These are phyloP conservation scores for Sugiyamaella chiloensis DNA, from an alignment of 805 yeast species.

Conservation along the genomic window DNA sequence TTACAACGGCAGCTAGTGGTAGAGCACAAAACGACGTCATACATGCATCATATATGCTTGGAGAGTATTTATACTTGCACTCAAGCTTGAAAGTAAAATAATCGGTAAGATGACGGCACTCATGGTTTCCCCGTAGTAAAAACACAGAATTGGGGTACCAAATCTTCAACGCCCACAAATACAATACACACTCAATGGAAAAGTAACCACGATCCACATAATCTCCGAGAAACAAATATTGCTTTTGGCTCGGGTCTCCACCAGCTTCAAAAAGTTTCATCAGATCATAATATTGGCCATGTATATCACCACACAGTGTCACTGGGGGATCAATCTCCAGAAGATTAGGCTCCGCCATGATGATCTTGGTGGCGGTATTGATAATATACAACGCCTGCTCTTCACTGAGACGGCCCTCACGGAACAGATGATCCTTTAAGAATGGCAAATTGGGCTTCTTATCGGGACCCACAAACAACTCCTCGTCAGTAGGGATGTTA, in stretches of 20 bases:
- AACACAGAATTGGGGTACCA: slow-evolving; percentile 70
- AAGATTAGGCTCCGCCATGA: slow-evolving; percentile 73
- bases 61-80: slow-evolving; percentile 78
- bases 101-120: slow-evolving; percentile 87
- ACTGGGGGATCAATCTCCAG: slow-evolving; percentile 86
- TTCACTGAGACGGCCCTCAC: slow-evolving; percentile 76
- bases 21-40: slow-evolving; percentile 77
- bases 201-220: slow-evolving; percentile 94
- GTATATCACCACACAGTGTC: slow-evolving; percentile 96
- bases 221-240: slow-evolving; percentile 85
- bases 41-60: slow-evolving; percentile 63
- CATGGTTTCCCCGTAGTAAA: slow-evolving; percentile 92
- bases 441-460: slow-evolving; percentile 66
- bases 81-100: slow-evolving; percentile 91
- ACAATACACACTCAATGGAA: slow-evolving; percentile 68
- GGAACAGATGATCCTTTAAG: slow-evolving; percentile 66
- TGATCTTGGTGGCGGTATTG: slow-evolving; percentile 56
- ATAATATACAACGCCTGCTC: slow-evolving; percentile 69
- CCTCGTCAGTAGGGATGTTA: slow-evolving; percentile 59
- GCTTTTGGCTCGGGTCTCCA: slow-evolving; percentile 75
- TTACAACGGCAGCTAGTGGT: slow-evolving; percentile 92
- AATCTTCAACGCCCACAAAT: slow-evolving; percentile 74
- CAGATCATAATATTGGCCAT: slow-evolving; percentile 90
- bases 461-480: slow-evolving; percentile 59
- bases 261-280: slow-evolving; percentile 91